These are phyloP conservation scores for Penicillium sp. DNA, from an alignment of 2,329 filamentous ascomycete genomes.

Conservation along the genomic window DNA sequence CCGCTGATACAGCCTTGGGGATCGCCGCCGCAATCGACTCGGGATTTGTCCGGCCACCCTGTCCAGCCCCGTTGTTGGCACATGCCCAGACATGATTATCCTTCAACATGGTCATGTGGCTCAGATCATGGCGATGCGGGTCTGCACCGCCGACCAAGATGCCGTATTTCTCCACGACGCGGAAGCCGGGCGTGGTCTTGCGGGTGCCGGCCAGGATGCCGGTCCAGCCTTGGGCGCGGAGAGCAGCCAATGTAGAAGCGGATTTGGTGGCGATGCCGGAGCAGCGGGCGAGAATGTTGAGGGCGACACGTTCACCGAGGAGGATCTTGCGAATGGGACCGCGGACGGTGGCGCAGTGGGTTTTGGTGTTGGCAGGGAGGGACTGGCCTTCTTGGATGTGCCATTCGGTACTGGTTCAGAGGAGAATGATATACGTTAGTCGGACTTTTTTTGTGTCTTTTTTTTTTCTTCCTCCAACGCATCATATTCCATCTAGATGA, in stretches of 20 bases:
- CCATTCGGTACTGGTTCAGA: constrained; percentile 65
- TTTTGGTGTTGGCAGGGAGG: constrained; percentile 52
- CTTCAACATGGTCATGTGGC: constrained; percentile 97
- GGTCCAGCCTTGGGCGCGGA: constrained; percentile 62
- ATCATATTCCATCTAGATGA: too few species aligned
- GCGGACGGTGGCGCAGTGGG: constrained; percentile 70
- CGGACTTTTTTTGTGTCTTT: neutral
- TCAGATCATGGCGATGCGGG: constrained; percentile 83
- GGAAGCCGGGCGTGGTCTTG: constrained; percentile 94
- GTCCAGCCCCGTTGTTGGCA: constrained; percentile 42
- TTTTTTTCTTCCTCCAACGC: too few species aligned
- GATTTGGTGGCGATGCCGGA: constrained; percentile 75
- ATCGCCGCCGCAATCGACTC: constrained; percentile 57
- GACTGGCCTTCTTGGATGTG: constrained; percentile 67
- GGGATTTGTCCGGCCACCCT: constrained; percentile 13
- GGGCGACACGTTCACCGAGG: constrained; percentile 85
- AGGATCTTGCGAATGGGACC: constrained; percentile 79
- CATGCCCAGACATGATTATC: constrained; percentile 97
- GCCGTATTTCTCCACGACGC: constrained; percentile 94
- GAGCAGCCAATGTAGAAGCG: constrained; percentile 43
- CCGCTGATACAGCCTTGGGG: constrained; percentile 74
- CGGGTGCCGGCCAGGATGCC: constrained; percentile 88
- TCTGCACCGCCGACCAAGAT: constrained; percentile 94
- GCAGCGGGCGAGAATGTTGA: constrained; percentile 86
- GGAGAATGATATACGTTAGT: neutral